Base-by-base conservation (phyloP, 1,139 yeast species). In the Hansenula anomala region DNA sequence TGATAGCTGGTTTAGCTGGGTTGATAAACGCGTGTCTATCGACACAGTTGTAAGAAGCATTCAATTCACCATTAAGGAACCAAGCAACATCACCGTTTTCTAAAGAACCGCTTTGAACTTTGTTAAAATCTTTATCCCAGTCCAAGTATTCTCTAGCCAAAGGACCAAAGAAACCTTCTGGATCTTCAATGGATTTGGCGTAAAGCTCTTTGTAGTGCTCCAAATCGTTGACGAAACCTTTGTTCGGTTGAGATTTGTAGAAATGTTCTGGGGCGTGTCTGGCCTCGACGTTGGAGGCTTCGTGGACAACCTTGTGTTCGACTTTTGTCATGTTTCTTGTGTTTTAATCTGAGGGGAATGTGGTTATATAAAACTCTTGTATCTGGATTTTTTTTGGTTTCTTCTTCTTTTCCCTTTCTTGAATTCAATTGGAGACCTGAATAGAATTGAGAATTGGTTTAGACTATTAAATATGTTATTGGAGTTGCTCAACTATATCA, bases 21-120 rank as follows among this genome's bases (percentile, higher is more conserved):
- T 75, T 83, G 41, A 73, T 74, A 50, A 84, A 75, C 10, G 98
- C 98, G 60, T 88, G 95, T 70, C 97, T 80, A 67, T 92, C 98
- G 52, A 92, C 96, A 75, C 96, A 86, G 72, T 92, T 92, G 71
- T 83, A 90, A 44, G 88, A 75, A 36, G 98, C 97, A 59, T 92
- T 92, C 61, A 92, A 76, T 67, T 85, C 82, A 59, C 98, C 98
- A 47, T 88, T 92, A 38, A 88, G 65, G 59, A 92, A 92, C 97
- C 97, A 92, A 33, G 96, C 84, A 30, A 80, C 73, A 57, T 90
- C 95, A 51, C 96, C 97, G 49, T 78, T 66, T 44, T 70, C 70
- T 55, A 92, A 75, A 41, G 83, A 73, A 20, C 97, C 96, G 33
- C 78, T 60, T 52, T 74, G 73, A 41, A 86, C 96, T 43, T 80